Conservation (phyloP, 495 filamentous ascomycete species). For the Aspergillus heteromorphus region DNA sequence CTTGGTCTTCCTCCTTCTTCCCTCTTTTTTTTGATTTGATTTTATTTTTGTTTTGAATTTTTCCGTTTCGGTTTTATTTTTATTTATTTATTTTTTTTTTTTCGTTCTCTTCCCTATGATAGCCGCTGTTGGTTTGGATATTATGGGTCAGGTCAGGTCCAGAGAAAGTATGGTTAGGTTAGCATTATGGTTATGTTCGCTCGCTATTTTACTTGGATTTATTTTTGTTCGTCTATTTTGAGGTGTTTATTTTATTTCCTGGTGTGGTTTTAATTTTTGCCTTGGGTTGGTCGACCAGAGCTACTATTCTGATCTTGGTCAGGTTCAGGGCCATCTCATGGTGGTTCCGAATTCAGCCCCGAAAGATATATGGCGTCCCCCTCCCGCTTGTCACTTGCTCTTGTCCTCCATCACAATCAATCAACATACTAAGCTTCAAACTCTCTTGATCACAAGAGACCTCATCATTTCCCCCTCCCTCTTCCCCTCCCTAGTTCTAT, state of each 20-base stretch:
- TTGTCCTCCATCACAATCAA: constrained; percentile 17
- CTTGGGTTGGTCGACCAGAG: not conserved
- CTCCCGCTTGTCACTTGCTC: constrained; percentile 22
- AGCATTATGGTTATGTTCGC: not conserved
- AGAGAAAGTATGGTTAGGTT: not conserved
- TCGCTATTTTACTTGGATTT: constrained; percentile 2
- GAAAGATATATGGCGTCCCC: constrained; percentile 21
- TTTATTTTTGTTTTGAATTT: not conserved
- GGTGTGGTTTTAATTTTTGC: too few relatives aligned
- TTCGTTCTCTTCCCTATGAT: not conserved
- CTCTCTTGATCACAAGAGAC: constrained; percentile 17
- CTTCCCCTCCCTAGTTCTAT: constrained; percentile 11
- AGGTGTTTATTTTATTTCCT: constrained; percentile 4
- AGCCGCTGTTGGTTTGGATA: not conserved
- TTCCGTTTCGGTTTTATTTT: not conserved
- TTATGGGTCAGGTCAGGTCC: not conserved
- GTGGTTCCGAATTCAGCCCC: not conserved
- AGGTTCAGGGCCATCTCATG: not conserved
- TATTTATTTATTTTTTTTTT: not conserved
- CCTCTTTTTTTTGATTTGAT: not conserved
- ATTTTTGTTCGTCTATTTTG: not conserved
- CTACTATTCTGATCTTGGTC: not conserved
- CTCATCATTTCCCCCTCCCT: constrained; percentile 11
- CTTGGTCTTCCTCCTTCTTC: not conserved
- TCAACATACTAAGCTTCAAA: constrained; percentile 2